Evolutionary conservation across 176 grass and related monocot species (phyloP).

Genomic region (Calamus simplicifolius): DNA sequence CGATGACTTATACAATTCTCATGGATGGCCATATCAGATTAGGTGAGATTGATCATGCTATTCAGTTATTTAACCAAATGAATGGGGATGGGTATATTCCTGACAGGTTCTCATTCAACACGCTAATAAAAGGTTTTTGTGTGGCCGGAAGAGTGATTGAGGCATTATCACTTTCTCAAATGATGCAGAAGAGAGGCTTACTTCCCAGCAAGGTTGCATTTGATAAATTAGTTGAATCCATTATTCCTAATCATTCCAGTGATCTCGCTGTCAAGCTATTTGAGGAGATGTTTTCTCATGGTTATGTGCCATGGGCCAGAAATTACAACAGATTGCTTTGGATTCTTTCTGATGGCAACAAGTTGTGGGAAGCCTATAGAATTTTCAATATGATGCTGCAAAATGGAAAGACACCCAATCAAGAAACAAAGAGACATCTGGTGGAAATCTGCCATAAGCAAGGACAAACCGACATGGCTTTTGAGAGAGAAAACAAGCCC

Average conservation of each 20-base stretch:
- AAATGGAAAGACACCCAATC: conserved; percentile 10
- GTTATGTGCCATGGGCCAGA: conserved; percentile 12
- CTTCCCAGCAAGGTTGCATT: conserved; percentile 23
- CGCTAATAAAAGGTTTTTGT: conserved; percentile 21
- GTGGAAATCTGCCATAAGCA: conserved; percentile 5
- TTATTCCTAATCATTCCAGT: conserved; percentile 15
- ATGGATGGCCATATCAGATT: conserved; percentile 18
- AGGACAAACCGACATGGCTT: conserved; percentile 9
- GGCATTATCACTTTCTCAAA: conserved; percentile 22
- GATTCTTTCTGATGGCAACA: conserved; percentile 6
- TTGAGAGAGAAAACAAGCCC: conserved; percentile 13
- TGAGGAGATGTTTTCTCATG: conserved; percentile 30
- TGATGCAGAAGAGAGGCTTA: conserved; percentile 38
- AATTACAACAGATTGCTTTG: conserved; percentile 11
- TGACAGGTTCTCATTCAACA: conserved; percentile 20
- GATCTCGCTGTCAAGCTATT: conserved; percentile 19
- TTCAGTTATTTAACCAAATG: conserved; percentile 31
- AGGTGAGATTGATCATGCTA: conserved; percentile 24
- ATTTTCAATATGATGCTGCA: conserved; percentile 16
- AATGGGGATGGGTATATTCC: conserved; percentile 6
- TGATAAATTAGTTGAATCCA: conserved; percentile 21
- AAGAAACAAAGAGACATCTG: conserved; percentile 11
- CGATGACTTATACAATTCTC: conserved; percentile 33
- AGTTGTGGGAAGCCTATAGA: conserved; percentile 9
- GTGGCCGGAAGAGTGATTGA: conserved; percentile 19